Evolutionary conservation across 2,329 filamentous ascomycete genomes (phyloP).

Genomic region (Epichloe scottii): DNA sequence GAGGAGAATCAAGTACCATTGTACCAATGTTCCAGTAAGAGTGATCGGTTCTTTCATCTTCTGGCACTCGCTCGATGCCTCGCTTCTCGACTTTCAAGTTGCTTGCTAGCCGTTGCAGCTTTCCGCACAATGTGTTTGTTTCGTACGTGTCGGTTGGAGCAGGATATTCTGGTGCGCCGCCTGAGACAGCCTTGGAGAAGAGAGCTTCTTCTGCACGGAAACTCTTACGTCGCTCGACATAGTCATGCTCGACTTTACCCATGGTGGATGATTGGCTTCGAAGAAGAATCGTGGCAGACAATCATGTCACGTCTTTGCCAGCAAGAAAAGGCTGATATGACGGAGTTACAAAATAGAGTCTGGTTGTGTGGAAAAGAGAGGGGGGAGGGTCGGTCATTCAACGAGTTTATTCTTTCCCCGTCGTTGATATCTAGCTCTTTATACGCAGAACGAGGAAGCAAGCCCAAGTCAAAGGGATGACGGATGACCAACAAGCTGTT

Average conservation of each 20-base stretch:
- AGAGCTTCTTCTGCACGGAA: background rate
- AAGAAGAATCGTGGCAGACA: slow-evolving; percentile 1
- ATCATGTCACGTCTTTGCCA: background rate
- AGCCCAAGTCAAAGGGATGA: background rate
- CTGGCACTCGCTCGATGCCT: slow-evolving; percentile 63
- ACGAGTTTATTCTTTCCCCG: background rate
- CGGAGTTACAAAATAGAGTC: no score
- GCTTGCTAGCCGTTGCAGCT: slow-evolving; percentile 47
- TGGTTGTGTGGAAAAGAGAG: no score
- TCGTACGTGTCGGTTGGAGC: background rate
- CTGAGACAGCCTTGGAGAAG: background rate
- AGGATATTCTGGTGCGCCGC: background rate
- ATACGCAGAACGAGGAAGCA: background rate
- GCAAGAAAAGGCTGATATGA: background rate
- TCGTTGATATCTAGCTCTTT: background rate
- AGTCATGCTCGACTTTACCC: background rate
- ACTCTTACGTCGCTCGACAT: background rate
- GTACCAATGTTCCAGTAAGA: slow-evolving; percentile 56
- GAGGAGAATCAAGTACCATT: slow-evolving; percentile 36
- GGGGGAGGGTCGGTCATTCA: no score
- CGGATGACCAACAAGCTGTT: background rate
- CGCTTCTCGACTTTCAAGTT: slow-evolving; percentile 59
- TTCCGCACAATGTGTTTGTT: slow-evolving; percentile 13
- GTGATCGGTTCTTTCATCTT: slow-evolving; percentile 53
- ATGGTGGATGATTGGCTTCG: slow-evolving; percentile 4